Conservation (phyloP, 805 yeast genomes). For the Starmerella sp. region DNA sequence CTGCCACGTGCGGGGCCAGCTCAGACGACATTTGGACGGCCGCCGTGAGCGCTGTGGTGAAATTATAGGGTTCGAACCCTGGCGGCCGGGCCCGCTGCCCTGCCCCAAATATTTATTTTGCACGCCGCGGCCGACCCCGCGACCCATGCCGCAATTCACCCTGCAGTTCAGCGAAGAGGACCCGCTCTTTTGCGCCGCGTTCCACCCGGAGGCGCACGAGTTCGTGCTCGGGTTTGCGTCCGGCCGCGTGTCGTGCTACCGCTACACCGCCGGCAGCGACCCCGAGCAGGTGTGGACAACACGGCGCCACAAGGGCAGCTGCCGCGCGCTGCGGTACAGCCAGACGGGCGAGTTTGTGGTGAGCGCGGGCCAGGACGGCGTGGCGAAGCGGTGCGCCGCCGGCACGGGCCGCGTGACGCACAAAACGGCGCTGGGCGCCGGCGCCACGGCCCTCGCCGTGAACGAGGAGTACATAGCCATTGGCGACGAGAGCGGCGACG, state of each 20-base stretch:
- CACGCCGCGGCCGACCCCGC: background rate
- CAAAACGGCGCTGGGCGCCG: conserved; percentile 33
- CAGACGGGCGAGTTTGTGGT: conserved; percentile 46
- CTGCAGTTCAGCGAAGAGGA: conserved; percentile 26
- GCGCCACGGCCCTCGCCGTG: conserved; percentile 24
- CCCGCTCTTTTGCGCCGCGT: conserved; percentile 55
- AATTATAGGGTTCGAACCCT: background rate
- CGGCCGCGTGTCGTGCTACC: conserved; percentile 57
- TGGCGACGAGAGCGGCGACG: conserved; percentile 59
- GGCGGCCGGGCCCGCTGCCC: background rate
- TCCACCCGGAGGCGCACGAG: conserved; percentile 63
- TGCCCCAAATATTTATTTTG: background rate
- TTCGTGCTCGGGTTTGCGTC: conserved; percentile 67
- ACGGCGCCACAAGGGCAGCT: conserved; percentile 79
- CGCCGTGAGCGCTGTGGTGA: background rate
- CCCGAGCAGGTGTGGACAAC: conserved; percentile 57
- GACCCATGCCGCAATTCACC: conserved; percentile 19
- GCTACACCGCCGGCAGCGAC: conserved; percentile 39
- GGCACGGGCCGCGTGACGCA: conserved; percentile 65
- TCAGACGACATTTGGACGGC: background rate
- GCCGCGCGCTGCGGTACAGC: conserved; percentile 53
- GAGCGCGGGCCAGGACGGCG: conserved; percentile 69
- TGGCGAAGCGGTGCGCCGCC: conserved; percentile 61
- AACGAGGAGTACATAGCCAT: conserved; percentile 29
- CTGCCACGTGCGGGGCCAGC: background rate